Conservation (phyloP, 441 rosid species). For the Syzygium malaccense region DNA sequence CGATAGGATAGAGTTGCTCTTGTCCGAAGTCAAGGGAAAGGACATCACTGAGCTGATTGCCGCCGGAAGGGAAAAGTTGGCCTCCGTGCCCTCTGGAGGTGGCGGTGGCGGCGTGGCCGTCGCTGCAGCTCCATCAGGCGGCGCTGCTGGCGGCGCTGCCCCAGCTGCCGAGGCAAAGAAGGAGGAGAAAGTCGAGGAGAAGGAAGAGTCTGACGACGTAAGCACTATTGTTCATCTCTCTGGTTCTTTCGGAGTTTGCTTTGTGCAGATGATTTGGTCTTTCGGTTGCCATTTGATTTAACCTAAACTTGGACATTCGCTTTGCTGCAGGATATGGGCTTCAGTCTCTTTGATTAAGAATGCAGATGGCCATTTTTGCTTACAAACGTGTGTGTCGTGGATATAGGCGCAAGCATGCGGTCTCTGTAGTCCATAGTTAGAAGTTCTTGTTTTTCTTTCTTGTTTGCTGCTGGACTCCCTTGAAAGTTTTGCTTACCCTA, state of each 20-base stretch:
- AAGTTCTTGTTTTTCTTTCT: background rate
- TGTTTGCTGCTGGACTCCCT: background rate
- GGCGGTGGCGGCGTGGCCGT: background rate
- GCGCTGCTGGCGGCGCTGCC: background rate
- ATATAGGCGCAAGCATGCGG: background rate
- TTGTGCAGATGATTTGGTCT: background rate
- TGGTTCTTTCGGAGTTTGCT: background rate
- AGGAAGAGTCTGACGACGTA: background rate
- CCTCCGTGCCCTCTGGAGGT: background rate
- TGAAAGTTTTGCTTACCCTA: background rate
- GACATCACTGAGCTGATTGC: slow-evolving; percentile 3
- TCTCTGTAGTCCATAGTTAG: background rate
- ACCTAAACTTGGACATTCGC: background rate
- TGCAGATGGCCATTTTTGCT: background rate
- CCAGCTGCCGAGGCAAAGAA: background rate
- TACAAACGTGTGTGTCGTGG: background rate
- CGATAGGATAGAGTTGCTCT: background rate
- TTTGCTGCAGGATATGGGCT: background rate
- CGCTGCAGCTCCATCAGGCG: background rate
- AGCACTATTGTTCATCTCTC: background rate
- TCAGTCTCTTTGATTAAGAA: background rate
- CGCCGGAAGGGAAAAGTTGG: background rate
- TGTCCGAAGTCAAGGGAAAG: slow-evolving; percentile 1
- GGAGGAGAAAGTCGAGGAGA: slow-evolving; percentile 3
- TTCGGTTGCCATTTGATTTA: background rate